Conservation (phyloP, 148 eudicot species). For the Chenopodium quinoa region DNA sequence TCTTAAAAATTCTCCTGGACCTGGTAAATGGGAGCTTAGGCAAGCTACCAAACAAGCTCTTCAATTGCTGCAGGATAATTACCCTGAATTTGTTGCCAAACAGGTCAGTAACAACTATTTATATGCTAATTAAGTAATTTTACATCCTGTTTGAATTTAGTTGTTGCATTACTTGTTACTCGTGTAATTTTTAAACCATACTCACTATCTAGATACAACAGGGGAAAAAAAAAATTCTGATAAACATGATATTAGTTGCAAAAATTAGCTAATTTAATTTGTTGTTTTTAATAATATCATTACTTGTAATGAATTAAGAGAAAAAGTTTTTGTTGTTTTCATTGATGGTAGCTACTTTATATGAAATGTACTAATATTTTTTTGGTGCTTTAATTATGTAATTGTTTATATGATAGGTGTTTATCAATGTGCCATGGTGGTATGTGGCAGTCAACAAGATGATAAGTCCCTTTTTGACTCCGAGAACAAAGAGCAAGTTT, state of each 20-base stretch:
- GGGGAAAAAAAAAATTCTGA: too few relatives aligned
- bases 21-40: conserved; percentile 39
- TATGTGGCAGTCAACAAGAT: conserved; percentile 46
- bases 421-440: conserved; percentile 64
- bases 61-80: conserved; percentile 52
- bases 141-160: too few relatives aligned
- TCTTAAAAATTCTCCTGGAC: conserved; percentile 54
- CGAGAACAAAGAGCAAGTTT: conserved; percentile 54
- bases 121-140: too few relatives aligned
- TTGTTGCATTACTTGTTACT: too few relatives aligned
- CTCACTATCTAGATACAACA: too few relatives aligned
- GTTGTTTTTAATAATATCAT: too few relatives aligned
- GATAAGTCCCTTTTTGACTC: conserved; percentile 50
- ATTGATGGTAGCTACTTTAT: not conserved
- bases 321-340: too few relatives aligned
- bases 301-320: too few relatives aligned
- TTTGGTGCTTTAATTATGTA: not conserved
- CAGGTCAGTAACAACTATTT: conserved; percentile 29
- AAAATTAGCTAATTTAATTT: too few relatives aligned
- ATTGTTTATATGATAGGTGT: conserved; percentile 31
- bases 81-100: conserved; percentile 57
- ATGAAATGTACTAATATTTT: not conserved
- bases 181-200: too few relatives aligned
- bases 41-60: conserved; percentile 42
- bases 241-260: too few relatives aligned